phyloP scores from a whole-genome alignment of 2,329 filamentous ascomycete genomes.

The Hymenotorrendiella dingleyae region DNA sequence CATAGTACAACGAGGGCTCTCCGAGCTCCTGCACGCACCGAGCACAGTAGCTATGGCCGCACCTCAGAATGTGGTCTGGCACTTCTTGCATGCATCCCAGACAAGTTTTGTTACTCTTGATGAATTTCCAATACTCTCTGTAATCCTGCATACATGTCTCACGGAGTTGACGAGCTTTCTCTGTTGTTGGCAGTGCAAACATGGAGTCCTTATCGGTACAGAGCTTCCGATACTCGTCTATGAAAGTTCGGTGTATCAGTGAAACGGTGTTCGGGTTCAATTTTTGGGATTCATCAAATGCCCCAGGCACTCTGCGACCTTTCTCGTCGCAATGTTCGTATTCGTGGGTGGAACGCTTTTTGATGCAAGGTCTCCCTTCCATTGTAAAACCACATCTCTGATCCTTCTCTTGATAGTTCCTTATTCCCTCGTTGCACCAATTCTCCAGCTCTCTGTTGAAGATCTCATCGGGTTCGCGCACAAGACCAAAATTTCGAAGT shows the following conservation, averaged over 20 bases:
- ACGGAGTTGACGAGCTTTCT: not conserved
- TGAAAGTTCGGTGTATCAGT: not conserved
- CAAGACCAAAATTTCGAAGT: constrained; percentile 6
- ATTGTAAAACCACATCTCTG: constrained; percentile 3
- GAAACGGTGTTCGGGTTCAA: not conserved
- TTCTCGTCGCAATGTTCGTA: constrained; percentile 7
- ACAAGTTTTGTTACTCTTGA: constrained; percentile 2
- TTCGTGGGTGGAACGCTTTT: constrained; percentile 4
- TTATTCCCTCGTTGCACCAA: constrained; percentile 3
- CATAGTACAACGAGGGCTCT: not conserved
- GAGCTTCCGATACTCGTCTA: constrained; percentile 3
- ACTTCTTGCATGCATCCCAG: constrained; percentile 2
- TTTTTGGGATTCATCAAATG: constrained; percentile 2
- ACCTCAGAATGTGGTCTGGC: constrained; percentile 1
- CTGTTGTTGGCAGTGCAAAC: not conserved
- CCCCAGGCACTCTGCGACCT: constrained; percentile 4
- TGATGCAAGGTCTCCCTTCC: constrained; percentile 1
- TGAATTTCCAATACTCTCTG: not conserved
- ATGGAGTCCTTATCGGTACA: constrained; percentile 1
- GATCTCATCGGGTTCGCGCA: constrained; percentile 7
- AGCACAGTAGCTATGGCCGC: not conserved
- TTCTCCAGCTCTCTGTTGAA: constrained; percentile 5
- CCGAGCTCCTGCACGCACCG: constrained; percentile 1
- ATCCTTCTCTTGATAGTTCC: constrained; percentile 3
- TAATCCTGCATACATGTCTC: constrained; percentile 3